Percentiles rank a stretch among this genome's conserved stretches.
phyloP scores from a whole-genome alignment of 1,284 basidiomycete genomes.

The Ganoderma resinaceum region DNA sequence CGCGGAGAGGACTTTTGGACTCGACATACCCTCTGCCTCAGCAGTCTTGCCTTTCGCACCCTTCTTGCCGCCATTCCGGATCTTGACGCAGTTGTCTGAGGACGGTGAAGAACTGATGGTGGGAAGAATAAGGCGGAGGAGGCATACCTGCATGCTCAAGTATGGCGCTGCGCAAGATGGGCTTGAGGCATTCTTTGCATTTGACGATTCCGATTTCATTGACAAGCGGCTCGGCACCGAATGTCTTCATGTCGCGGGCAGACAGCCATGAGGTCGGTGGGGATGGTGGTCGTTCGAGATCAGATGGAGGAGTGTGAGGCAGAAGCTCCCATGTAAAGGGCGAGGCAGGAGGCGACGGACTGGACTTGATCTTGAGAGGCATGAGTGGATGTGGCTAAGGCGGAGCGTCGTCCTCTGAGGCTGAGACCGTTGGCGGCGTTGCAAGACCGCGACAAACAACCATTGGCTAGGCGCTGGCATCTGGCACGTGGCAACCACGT shows the following conservation, averaged over 20 bases:
- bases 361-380: slow-evolving; percentile 66
- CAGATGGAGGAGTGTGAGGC: slow-evolving; percentile 43
- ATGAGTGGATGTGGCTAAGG: slow-evolving; percentile 35
- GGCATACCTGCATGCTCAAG: slow-evolving; percentile 76
- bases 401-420: not conserved
- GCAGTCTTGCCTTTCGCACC: slow-evolving; percentile 57
- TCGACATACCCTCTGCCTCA: slow-evolving; percentile 31
- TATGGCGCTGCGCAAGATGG: slow-evolving; percentile 77
- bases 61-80: slow-evolving; percentile 64
- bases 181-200: slow-evolving; percentile 82
- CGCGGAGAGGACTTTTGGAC: slow-evolving; percentile 1
- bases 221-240: slow-evolving; percentile 75
- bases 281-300: slow-evolving; percentile 45
- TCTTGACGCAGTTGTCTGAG: slow-evolving; percentile 67
- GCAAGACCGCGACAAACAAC: not conserved
- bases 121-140: not conserved
- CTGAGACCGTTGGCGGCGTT: not conserved
- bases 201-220: slow-evolving; percentile 75
- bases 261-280: slow-evolving; percentile 86
- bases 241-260: slow-evolving; percentile 87
- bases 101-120: slow-evolving; percentile 3
- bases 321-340: slow-evolving; percentile 67
- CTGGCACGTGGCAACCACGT: not conserved
- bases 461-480: not conserved
- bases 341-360: slow-evolving; percentile 44